Base-by-base conservation (phyloP, 805 yeast species). In the Ogataea polymorpha region DNA sequence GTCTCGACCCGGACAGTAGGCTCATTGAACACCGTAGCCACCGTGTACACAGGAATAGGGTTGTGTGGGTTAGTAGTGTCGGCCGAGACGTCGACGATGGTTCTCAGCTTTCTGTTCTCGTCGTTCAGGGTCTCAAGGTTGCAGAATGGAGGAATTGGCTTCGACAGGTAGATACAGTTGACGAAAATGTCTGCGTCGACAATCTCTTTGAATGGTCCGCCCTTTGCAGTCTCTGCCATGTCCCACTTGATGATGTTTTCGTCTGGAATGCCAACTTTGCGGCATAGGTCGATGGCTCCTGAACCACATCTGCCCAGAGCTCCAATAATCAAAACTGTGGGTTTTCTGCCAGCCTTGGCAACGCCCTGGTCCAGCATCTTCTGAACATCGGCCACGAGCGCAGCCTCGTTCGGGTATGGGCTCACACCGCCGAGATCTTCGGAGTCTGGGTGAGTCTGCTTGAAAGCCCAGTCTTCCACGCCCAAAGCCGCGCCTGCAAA, bases 401-500 rank as follows among this genome's bases (percentile, higher is more conserved):
- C 83, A 26, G 64, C 65, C 71, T 93, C 98, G 60, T 82, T 85
- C 37, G 85, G 81, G 66, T 82, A 91, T 32, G 97, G 95, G 23
- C 79, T 59, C 31, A 90, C 86, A 39, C 88, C 87, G 28, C 86
- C 86, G 53, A 93, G 72, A 50, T 87, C 80, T 62, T 80, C 78
- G 41, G 69, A 58, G 56, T 80, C 87, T 7, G 74, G 45, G 62
- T 86, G 82, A 27, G 80, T 66, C 65, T 86, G 91, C 66, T 91
- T 91, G 70, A 85, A 83, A 37, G 95, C 85, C 96, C 98, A 93
- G 66, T 89, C 96, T 63, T 79, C 79, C 37, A 91, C 73, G 57
- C 99, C 99, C 41, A 93, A 68, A 24, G 99, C 99, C 25, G 99
- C 99, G 58, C 99, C 99, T 6, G 98, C 99, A 63, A 93, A 93